phyloP scores from a whole-genome alignment of 106 monocot genomes.

The Phalaenopsis equestris region DNA sequence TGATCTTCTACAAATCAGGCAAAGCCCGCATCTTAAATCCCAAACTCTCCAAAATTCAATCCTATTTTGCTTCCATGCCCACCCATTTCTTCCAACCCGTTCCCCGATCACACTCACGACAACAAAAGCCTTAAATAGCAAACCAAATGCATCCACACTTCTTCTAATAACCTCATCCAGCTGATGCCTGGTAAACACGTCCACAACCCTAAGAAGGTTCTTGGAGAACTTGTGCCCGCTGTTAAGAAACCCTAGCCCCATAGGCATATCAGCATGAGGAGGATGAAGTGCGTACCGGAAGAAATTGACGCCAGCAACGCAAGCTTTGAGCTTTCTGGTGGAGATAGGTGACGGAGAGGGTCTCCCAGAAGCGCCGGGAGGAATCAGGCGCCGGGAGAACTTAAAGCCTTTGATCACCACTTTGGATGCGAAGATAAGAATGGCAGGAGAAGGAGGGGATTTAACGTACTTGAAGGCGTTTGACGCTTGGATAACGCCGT shows the following conservation, averaged over 20 bases:
- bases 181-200: conserved; percentile 21
- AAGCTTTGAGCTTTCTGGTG: conserved; percentile 14
- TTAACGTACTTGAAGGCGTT: conserved; percentile 2
- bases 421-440: conserved; percentile 27
- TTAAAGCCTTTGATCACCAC: conserved; percentile 24
- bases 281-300: neutral
- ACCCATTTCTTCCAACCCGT: neutral
- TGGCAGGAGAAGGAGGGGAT: conserved; percentile 10
- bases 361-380: neutral
- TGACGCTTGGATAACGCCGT: conserved; percentile 23
- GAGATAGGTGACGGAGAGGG: neutral
- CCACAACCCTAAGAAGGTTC: conserved; percentile 30
- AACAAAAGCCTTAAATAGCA: conserved; percentile 19
- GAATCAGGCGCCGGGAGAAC: conserved; percentile 7
- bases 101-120: conserved; percentile 19
- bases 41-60: neutral
- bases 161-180: conserved; percentile 18
- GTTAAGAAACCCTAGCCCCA: conserved; percentile 20
- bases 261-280: neutral
- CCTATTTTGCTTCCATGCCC: neutral
- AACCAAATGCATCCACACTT: conserved; percentile 24
- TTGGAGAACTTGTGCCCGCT: conserved; percentile 39
- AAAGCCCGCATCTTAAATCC: neutral
- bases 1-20: neutral
- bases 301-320: conserved; percentile 18